Base-by-base conservation (phyloP, 2,329 filamentous ascomycete genomes). In the Zasmidium citrigriseum region DNA sequence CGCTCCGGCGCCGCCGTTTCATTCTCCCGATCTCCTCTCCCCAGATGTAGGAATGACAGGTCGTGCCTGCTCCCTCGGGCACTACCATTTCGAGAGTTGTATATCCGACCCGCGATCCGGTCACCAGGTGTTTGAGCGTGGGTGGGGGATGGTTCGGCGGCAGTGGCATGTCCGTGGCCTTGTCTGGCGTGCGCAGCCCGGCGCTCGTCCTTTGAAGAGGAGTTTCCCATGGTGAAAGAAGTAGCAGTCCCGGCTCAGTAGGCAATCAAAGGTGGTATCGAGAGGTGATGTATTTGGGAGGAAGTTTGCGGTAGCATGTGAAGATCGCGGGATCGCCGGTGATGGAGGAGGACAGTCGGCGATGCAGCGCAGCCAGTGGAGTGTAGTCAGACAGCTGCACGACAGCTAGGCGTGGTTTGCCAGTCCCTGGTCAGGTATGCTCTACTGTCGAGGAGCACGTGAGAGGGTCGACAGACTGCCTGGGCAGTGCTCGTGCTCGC, bases 41-140 rank as follows among this genome's bases (percentile, higher is more conserved):
- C 79, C 10, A 88, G 76, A 55, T 83, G 82, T 27, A 87, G 78
- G 62, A 87, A 82, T 1, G 83, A 67, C 29, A 87, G 76, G 64
- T 88, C 84, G 45, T 80, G 81, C 55, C 84, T 75, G 74, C 82
- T 86, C 25, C 79, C 77, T 64, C 84, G 78, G 24, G 64, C 64
- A 53, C 61, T 63, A 53, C 78, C 78, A 55, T 74, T 76, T 52
- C 82, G 74, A 44, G 78, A 76, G 60, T 71, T 75, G 62, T 83
- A 81, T 52, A 79, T 68, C 57, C 68, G 70, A 56, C 64, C 73
- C 1, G 60, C 57, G 64, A 72, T 54, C 11, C 68, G 60, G 20
- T 72, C 68, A 14, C 59, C 65, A 12, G 64, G 54, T 22, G 65
- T 52, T 44, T 64, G 62, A 38, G 52, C 61, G 4, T 61, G 55